These are phyloP conservation scores for Apiotrichum montevideense DNA, from an alignment of 1,284 basidiomycete genomes.

Conservation along the genomic window DNA sequence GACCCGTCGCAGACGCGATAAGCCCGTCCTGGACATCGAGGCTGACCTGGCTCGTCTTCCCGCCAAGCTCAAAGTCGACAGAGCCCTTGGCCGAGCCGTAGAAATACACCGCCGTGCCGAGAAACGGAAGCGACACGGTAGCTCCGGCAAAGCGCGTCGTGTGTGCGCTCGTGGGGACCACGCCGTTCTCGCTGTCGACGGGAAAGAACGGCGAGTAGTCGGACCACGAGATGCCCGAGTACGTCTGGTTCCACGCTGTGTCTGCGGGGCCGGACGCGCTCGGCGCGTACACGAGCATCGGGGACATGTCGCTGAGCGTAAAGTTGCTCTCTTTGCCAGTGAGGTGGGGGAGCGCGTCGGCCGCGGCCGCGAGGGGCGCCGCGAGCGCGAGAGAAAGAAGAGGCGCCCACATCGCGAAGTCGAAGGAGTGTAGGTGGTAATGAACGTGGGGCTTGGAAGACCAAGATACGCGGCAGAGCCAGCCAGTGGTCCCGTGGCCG, in stretches of 20 bases:
- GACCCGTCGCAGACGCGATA: not conserved
- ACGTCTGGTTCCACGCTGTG: conserved; percentile 6
- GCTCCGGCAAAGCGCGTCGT: not conserved
- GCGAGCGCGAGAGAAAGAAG: too few relatives aligned
- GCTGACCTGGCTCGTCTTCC: not conserved
- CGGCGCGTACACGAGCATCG: conserved; percentile 1
- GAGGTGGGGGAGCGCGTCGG: not conserved
- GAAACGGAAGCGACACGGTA: not conserved
- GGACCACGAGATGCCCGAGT: not conserved
- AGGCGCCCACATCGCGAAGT: not conserved
- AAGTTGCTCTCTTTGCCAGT: not conserved
- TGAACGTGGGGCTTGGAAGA: too few relatives aligned
- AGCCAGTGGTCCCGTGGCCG: too few relatives aligned
- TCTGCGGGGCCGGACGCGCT: not conserved
- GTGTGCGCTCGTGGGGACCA: not conserved
- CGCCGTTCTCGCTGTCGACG: not conserved
- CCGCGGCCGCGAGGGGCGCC: not conserved
- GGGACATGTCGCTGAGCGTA: conserved; percentile 2
- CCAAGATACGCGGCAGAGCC: too few relatives aligned
- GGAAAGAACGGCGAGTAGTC: not conserved
- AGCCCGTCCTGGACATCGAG: not conserved
- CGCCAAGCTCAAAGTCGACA: not conserved
- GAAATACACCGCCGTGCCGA: conserved; percentile 6
- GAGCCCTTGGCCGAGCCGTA: not conserved
- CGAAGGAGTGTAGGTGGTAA: too few relatives aligned